These are phyloP conservation scores for Rheum nobile DNA, from an alignment of 148 eudicot genomes.

Conservation along the genomic window DNA sequence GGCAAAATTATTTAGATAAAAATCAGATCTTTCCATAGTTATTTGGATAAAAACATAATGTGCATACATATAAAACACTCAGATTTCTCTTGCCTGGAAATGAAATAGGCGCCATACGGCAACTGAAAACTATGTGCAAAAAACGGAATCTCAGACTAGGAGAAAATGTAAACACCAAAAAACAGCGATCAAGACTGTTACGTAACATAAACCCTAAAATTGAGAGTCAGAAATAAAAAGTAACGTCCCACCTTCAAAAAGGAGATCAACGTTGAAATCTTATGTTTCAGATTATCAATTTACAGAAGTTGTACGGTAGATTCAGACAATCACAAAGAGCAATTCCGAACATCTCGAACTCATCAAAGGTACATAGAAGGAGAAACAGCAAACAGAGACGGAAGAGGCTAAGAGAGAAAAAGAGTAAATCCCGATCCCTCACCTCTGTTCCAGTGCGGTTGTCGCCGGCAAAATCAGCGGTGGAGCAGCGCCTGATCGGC, in stretches of 20 bases:
- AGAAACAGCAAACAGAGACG: neutral
- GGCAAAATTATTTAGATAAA: neutral
- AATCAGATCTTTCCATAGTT: neutral
- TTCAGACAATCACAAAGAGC: neutral
- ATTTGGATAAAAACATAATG: neutral
- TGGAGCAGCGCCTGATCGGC: neutral
- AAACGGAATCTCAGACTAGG: neutral
- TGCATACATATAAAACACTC: neutral
- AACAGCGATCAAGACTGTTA: neutral
- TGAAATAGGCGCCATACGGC: neutral
- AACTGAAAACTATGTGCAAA: neutral
- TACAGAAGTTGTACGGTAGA: neutral
- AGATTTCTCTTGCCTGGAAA: neutral
- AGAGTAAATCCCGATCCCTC: neutral
- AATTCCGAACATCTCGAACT: neutral
- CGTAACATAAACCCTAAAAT: neutral
- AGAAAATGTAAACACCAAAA: neutral
- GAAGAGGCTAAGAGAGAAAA: neutral
- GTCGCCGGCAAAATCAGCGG: constrained; percentile 1
- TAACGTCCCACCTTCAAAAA: neutral
- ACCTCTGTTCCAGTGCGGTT: neutral
- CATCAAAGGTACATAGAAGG: neutral
- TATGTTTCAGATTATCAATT: neutral
- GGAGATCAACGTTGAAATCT: neutral
- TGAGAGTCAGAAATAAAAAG: neutral